Percentiles rank a stretch among this genome's conserved stretches.
Evolutionary conservation across 306 rosid species (phyloP).

Genomic region (Prunus armeniaca): DNA sequence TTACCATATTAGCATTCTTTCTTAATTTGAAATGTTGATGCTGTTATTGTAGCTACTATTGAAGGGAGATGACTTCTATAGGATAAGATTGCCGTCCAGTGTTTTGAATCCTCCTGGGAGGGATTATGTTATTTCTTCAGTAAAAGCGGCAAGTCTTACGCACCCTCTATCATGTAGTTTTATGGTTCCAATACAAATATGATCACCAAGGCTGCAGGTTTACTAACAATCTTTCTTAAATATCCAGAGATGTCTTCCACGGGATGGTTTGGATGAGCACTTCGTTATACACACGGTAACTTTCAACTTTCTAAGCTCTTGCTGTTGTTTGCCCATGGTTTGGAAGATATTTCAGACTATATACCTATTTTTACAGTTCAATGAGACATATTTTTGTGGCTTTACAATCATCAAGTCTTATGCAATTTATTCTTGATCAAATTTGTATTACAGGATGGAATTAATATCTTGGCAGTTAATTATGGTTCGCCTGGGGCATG

Average conservation of each 20-base stretch:
- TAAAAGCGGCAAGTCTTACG: conserved; percentile 68
- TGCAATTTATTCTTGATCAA: conserved; percentile 1
- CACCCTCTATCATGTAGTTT: neutral
- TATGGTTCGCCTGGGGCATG: conserved; percentile 88
- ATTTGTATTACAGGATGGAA: conserved; percentile 67
- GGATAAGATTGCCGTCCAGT: conserved; percentile 81
- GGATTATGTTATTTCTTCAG: conserved; percentile 69
- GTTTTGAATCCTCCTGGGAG: conserved; percentile 66
- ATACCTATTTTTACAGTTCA: neutral
- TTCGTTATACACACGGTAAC: conserved; percentile 81
- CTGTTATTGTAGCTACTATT: conserved; percentile 51
- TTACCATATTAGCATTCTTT: neutral
- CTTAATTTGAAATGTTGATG: conserved; percentile 11
- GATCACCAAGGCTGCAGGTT: conserved; percentile 10
- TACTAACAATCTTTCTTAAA: conserved; percentile 17
- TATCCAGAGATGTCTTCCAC: conserved; percentile 89
- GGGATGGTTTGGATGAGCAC: conserved; percentile 85
- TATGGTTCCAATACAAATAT: neutral
- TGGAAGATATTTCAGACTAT: neutral
- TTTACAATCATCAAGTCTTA: conserved; percentile 17
- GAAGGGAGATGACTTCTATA: conserved; percentile 79
- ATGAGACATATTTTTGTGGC: neutral
- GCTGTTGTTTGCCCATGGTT: neutral
- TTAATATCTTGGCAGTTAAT: conserved; percentile 76
- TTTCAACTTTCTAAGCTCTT: conserved; percentile 4